A percentile compares a stretch with the other conserved stretches of the same genome.
These are phyloP conservation scores for Babesia ovis DNA, from an alignment of 169 alveolate genomes.

Conservation along the genomic window DNA sequence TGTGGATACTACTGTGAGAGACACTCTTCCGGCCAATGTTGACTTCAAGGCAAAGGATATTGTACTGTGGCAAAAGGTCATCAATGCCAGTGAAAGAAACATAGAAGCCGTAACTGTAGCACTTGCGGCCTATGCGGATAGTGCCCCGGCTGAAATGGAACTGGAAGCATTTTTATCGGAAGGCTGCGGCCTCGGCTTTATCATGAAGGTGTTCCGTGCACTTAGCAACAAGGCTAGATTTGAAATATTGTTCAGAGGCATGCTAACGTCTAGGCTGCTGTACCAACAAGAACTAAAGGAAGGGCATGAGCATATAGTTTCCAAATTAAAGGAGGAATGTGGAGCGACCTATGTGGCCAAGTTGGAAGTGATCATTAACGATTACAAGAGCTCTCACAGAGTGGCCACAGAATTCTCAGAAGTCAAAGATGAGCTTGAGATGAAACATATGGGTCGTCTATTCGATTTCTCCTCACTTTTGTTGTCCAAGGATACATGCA, in stretches of 20 bases:
- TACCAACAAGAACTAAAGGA: constrained; percentile 32
- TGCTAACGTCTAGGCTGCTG: constrained; percentile 32
- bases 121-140: constrained; percentile 27
- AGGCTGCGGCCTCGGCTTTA: constrained; percentile 24
- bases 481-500: constrained; percentile 41
- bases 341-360: constrained; percentile 47
- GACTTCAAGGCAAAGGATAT: constrained; percentile 15
- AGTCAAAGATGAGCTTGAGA: background rate
- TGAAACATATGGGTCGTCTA: background rate
- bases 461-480: constrained; percentile 12
- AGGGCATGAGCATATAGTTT: constrained; percentile 13
- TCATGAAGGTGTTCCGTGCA: constrained; percentile 44
- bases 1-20: constrained; percentile 6
- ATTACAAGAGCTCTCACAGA: constrained; percentile 8
- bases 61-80: constrained; percentile 17
- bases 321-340: constrained; percentile 47
- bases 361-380: constrained; percentile 32
- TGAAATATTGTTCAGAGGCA: constrained; percentile 9
- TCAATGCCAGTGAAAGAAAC: background rate
- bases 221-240: constrained; percentile 32
- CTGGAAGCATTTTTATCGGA: background rate
- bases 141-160: background rate
- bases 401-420: constrained; percentile 4
- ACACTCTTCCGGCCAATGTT: constrained; percentile 2
- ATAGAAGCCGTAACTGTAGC: background rate